Evolutionary conservation across 257 asterid species (phyloP), one percentile per base, ranked within the genome.

Genomic region (Avicennia marina): DNA sequence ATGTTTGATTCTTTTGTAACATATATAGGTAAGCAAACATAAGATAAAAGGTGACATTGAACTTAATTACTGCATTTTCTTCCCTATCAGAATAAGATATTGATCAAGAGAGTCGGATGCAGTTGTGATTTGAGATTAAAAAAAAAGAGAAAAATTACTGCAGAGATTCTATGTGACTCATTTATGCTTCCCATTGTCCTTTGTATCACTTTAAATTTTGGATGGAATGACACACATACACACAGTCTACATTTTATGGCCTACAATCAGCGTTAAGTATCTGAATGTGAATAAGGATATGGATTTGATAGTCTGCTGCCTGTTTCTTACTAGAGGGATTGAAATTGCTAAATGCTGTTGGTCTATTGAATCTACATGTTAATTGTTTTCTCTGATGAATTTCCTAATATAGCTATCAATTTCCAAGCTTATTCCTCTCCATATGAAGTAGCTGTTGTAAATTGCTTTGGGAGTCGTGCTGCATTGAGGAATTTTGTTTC

Each of bases 371-470:
- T 29, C 33, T 29, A 7, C 12, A 36, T 5, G 41, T 1, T 36
- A 36, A 36, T 36, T 36, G 41, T 36, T 11, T 36, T 36, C 41
- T 29, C 48, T 51, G 57, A 53, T 63, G 41, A 54, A 2, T 27
- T 56, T 27, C 45, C 31, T 5, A 42, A 40, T 16, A 9, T 20
- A 13, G 6, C 18, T 21, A 51, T 31, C 63, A 24, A 36, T 34
- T 45, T 38, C 59, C n/a, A n/a, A n/a, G n/a, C 16, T 60, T 54
- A 33, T 21, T 29, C 4, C 33, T 56, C 45, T 11, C 48, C 29
- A 29, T 40, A 29, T 12, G 18, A 16, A 41, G 40, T 63, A 19
- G 27, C 46, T 52, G n/a, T n/a, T n/a, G 25, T 32, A 56, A 41
- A 48, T 63, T 20, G 40, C 56, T 21, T 33, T 41, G 17, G n/a